Evolutionary conservation across 1,284 basidiomycete species (phyloP).

Genomic region (Ustilago curta): DNA sequence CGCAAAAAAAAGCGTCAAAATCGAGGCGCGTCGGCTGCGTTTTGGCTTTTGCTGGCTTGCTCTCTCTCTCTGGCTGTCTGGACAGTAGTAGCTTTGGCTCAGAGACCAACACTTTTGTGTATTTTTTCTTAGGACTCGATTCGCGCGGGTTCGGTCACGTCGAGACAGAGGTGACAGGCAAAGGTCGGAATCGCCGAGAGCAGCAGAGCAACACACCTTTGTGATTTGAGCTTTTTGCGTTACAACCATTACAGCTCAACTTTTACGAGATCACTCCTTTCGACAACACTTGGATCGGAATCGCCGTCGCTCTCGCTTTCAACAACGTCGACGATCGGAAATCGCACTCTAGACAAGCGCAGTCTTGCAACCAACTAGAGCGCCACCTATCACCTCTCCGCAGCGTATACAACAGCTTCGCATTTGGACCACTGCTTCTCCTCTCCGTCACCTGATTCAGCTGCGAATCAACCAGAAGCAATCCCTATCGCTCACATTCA

Average conservation of each 20-base stretch:
- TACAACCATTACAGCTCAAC: conserved; percentile 7
- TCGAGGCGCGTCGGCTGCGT: conserved; percentile 44
- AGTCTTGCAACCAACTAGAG: not conserved
- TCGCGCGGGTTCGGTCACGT: conserved; percentile 24
- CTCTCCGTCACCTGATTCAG: not conserved
- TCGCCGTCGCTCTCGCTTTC: conserved; percentile 2
- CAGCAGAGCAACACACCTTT: conserved; percentile 11
- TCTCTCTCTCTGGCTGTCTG: conserved; percentile 4
- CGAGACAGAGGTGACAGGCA: conserved; percentile 4
- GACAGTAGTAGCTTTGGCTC: not conserved
- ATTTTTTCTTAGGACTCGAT: not conserved
- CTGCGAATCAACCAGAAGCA: not conserved
- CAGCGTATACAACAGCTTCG: not conserved
- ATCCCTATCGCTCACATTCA: not conserved
- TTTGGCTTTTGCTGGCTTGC: not conserved
- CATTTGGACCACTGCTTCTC: not conserved
- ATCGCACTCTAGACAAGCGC: not conserved
- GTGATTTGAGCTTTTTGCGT: conserved; percentile 3
- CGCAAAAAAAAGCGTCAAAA: conserved; percentile 4
- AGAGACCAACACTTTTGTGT: conserved; percentile 49
- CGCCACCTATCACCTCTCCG: not conserved
- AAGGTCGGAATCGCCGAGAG: conserved; percentile 4
- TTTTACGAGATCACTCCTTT: not conserved
- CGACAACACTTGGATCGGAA: not conserved
- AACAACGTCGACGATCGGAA: not conserved